These are phyloP conservation scores for Ophiostoma angusticollis DNA, from an alignment of 2,329 filamentous ascomycete species.

Conservation along the genomic window DNA sequence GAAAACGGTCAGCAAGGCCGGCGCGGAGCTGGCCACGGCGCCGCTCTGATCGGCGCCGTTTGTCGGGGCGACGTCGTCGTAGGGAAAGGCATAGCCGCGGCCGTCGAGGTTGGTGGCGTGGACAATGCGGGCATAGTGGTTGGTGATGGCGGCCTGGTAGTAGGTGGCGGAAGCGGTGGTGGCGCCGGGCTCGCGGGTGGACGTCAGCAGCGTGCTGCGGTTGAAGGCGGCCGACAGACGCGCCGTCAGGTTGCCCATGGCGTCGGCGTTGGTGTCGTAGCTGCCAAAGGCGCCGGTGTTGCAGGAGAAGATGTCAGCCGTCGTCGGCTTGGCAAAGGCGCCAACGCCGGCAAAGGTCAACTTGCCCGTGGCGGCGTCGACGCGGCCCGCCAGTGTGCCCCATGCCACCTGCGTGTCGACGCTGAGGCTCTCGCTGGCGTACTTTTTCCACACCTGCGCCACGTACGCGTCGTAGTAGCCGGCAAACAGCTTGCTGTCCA, in stretches of 20 bases:
- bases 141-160: slow-evolving; percentile 43
- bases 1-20: slow-evolving; percentile 25
- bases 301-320: slow-evolving; percentile 39
- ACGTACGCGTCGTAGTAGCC: slow-evolving; percentile 40
- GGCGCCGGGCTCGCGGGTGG: slow-evolving; percentile 38
- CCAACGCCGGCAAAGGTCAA: slow-evolving; percentile 29
- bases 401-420: slow-evolving; percentile 42
- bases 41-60: slow-evolving; percentile 47
- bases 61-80: slow-evolving; percentile 53
- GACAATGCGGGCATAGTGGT: slow-evolving; percentile 54
- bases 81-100: slow-evolving; percentile 57
- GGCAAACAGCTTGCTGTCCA: slow-evolving; percentile 31
- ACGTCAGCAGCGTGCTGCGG: slow-evolving; percentile 50
- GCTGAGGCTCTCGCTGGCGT: slow-evolving; percentile 29
- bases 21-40: slow-evolving; percentile 43
- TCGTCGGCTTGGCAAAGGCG: slow-evolving; percentile 32
- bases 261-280: slow-evolving; percentile 27
- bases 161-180: slow-evolving; percentile 40
- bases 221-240: slow-evolving; percentile 67
- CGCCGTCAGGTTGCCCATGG: slow-evolving; percentile 53
- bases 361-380: slow-evolving; percentile 22
- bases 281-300: slow-evolving; percentile 43
- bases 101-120: slow-evolving; percentile 47
- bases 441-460: slow-evolving; percentile 38
- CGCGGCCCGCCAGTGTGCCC: slow-evolving; percentile 34